Evolutionary conservation across 768 basidiomycete species (phyloP), one percentile per base, ranked within the genome.

Genomic region (Suillus subluteus): DNA sequence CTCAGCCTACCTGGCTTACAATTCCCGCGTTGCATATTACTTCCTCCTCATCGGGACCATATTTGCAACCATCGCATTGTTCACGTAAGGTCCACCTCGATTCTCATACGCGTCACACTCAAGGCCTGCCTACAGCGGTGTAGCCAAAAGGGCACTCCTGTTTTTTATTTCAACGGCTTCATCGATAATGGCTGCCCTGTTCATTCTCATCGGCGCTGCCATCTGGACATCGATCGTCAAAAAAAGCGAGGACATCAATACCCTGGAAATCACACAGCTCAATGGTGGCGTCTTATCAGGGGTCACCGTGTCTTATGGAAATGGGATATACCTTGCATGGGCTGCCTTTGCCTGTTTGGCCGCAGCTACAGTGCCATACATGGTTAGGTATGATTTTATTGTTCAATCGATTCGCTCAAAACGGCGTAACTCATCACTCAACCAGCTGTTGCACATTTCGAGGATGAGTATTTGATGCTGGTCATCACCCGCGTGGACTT

Each of bases 381-480:
- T 91, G 82, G 83, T 92, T 71, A 92, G 88, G 92, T 92, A 68
- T 55, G 88, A 75, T 8, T 52, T 8, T 65, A 55, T 63, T 37
- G n/a, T 50, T 26, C 62, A 13, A n/a, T n/a, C 13, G 9, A 26
- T 32, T 23, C 12, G 3, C 18, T 13, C 16, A 4, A n/a, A n/a
- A 54, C 50, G 62, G 66, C 35, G 65, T 32, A 3, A 41, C 13
- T 26, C 44, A 59, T 38, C n/a, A 23, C 6, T 69, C 35, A 48
- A 37, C n/a, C 68, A 94, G 92, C 70, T 94, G 91, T 72, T 93
- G 91, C 79, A 94, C 92, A 63, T 94, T 83, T 79, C 87, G 91
- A 69, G 89, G 91, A 79, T 91, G 73, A 80, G 59, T 46, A 63
- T 48, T 43, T 64, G 67, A 70, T 79, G 78, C 72, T 68, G 67